Percentiles rank a stretch among this genome's conserved stretches.
These are phyloP conservation scores for Phialocephala sp. DNA, from an alignment of 2,329 filamentous ascomycete species.

Conservation along the genomic window DNA sequence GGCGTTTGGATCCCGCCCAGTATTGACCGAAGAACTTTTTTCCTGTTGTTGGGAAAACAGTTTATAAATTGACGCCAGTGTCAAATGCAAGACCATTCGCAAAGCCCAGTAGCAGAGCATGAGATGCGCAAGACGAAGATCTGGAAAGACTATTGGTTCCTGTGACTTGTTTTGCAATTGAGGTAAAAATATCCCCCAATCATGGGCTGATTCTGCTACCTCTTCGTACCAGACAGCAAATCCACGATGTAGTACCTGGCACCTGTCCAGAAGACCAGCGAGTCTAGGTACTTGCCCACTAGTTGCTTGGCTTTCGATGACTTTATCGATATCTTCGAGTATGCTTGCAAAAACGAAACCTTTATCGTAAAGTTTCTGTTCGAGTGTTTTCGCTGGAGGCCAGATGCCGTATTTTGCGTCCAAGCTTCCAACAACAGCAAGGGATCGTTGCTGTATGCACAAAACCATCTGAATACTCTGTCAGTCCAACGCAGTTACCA, in stretches of 20 bases:
- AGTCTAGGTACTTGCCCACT: not conserved
- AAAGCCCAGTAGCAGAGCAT: conserved; percentile 8
- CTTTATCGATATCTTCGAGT: conserved; percentile 1
- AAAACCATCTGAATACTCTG: conserved; percentile 1
- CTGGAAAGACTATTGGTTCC: conserved; percentile 3
- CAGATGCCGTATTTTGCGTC: not conserved
- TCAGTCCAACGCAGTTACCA: not conserved
- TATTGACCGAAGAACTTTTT: too few species aligned
- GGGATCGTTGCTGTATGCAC: not conserved
- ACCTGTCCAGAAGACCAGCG: not conserved
- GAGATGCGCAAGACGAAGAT: conserved; percentile 9
- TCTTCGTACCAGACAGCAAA: not conserved
- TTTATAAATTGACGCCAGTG: not conserved
- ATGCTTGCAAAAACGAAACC: conserved; percentile 7
- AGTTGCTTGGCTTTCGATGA: not conserved
- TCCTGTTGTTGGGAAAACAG: not conserved
- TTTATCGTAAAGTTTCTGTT: conserved; percentile 11
- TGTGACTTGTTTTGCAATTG: not conserved
- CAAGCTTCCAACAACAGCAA: not conserved
- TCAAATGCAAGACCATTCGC: conserved; percentile 5
- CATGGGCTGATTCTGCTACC: not conserved
- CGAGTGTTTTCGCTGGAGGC: not conserved
- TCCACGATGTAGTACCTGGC: not conserved
- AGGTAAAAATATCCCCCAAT: not conserved
- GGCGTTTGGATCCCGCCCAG: too few species aligned